Conservation (phyloP, 1,284 basidiomycete genomes). For the Agroathelia rolfsii region DNA sequence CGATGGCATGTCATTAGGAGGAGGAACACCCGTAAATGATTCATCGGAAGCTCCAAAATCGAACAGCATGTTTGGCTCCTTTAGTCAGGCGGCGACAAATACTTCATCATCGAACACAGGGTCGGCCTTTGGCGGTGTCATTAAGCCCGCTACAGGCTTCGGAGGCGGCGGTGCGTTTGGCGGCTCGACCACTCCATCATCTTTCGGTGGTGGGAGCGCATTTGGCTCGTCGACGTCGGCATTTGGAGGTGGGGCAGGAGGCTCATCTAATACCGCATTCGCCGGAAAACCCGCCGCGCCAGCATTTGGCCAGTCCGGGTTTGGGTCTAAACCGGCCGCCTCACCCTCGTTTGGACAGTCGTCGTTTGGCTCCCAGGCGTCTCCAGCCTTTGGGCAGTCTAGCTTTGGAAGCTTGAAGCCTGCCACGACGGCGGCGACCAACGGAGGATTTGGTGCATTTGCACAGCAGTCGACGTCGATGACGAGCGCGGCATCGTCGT, state of each 20-base stretch:
- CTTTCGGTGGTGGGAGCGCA: constrained; percentile 9
- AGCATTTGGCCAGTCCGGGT: constrained; percentile 17
- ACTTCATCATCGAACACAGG: constrained; percentile 9
- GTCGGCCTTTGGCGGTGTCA: constrained; percentile 10
- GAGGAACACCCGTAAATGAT: constrained; percentile 11
- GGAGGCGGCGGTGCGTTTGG: constrained; percentile 31
- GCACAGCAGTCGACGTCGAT: constrained; percentile 10
- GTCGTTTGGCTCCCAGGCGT: constrained; percentile 19
- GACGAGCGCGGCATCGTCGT: constrained; percentile 7
- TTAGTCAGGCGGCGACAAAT: constrained; percentile 2
- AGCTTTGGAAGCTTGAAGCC: constrained; percentile 12
- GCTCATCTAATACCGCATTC: constrained; percentile 19
- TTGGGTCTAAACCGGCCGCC: constrained; percentile 25
- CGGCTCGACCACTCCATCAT: constrained; percentile 15
- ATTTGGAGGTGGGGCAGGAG: constrained; percentile 1
- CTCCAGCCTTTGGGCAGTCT: constrained; percentile 14
- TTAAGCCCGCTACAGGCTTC: constrained; percentile 32
- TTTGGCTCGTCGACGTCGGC: constrained; percentile 14
- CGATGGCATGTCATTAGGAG: constrained; percentile 28
- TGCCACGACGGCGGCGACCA: constrained; percentile 7
- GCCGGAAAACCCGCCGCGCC: constrained; percentile 10
- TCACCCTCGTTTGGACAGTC: constrained; percentile 26
- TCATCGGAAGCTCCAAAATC: constrained; percentile 14
- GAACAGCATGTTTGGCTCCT: constrained; percentile 23
- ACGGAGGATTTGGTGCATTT: constrained; percentile 23